Evolutionary conservation across 306 rosid genomes (phyloP).

Genomic region (Dryas octopetala): DNA sequence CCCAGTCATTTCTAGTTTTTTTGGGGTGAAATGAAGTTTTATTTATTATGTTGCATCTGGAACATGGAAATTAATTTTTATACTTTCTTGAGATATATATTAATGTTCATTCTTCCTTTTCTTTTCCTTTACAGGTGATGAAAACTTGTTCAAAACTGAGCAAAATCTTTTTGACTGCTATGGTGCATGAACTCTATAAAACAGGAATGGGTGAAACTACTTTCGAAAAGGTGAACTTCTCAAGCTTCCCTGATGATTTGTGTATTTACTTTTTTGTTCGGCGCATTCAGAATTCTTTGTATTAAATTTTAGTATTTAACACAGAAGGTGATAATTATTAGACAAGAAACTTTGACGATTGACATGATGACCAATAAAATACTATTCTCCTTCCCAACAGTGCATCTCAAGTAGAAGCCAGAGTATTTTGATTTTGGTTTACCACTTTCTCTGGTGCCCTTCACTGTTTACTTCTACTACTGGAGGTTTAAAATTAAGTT

Average conservation of each 20-base stretch:
- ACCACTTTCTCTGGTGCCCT: neutral
- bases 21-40: neutral
- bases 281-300: too few relatives aligned
- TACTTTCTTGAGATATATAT: neutral
- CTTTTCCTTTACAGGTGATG: constrained; percentile 68
- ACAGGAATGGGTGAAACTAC: constrained; percentile 97
- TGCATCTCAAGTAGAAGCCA: neutral
- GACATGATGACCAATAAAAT: neutral
- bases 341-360: too few relatives aligned
- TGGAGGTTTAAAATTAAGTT: constrained; percentile 7
- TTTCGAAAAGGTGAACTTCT: constrained; percentile 73
- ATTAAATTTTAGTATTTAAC: too few relatives aligned
- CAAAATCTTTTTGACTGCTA: constrained; percentile 84
- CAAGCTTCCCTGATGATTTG: constrained; percentile 21
- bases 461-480: neutral
- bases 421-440: neutral
- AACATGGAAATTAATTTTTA: neutral
- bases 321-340: too few relatives aligned
- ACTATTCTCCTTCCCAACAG: neutral
- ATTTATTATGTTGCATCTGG: neutral
- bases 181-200: constrained; percentile 86
- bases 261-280: neutral
- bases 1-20: too few relatives aligned
- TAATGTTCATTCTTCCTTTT: neutral
- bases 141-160: constrained; percentile 63